A percentile compares a stretch with the other conserved stretches of the same genome.
phyloP scores from a whole-genome alignment of 768 basidiomycete species.

The Amanita fuliginea region DNA sequence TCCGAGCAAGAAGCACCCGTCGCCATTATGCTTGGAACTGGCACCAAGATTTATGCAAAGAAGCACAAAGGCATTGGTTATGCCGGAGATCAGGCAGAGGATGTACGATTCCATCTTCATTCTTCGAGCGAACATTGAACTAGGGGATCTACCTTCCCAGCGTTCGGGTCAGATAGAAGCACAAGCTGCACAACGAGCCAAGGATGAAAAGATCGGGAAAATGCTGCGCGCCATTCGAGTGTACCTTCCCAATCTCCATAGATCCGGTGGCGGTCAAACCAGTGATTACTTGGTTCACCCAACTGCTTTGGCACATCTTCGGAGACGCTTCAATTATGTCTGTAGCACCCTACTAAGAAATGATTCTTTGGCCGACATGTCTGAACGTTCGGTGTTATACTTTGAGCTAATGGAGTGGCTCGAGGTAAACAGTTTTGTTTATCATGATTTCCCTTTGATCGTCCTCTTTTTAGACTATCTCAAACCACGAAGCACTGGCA shows the following conservation, averaged over 20 bases:
- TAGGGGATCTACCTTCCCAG: slow-evolving; percentile 24
- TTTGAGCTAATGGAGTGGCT: slow-evolving; percentile 89
- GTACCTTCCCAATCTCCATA: slow-evolving; percentile 74
- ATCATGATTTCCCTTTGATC: slow-evolving; percentile 5
- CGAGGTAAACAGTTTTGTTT: slow-evolving; percentile 43
- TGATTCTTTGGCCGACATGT: slow-evolving; percentile 92
- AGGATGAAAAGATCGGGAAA: slow-evolving; percentile 64
- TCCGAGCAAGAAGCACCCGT: not conserved
- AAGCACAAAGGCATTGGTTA: slow-evolving; percentile 79
- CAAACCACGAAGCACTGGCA: slow-evolving; percentile 84
- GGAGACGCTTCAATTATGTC: slow-evolving; percentile 83
- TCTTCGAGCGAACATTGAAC: not conserved
- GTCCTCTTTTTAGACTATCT: slow-evolving; percentile 56
- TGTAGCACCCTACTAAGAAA: slow-evolving; percentile 80
- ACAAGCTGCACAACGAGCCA: slow-evolving; percentile 52
- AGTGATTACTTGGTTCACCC: slow-evolving; percentile 93
- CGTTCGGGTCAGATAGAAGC: slow-evolving; percentile 76
- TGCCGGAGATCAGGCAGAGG: slow-evolving; percentile 73
- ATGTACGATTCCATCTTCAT: slow-evolving; percentile 39
- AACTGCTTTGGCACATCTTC: slow-evolving; percentile 83
- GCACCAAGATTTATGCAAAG: slow-evolving; percentile 34
- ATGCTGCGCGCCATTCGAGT: slow-evolving; percentile 65
- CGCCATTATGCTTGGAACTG: slow-evolving; percentile 6
- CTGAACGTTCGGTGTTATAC: slow-evolving; percentile 74
- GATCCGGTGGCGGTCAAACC: slow-evolving; percentile 63